Evolutionary conservation across 257 asterid genomes (phyloP).

Genomic region (Nicotiana knightiana): DNA sequence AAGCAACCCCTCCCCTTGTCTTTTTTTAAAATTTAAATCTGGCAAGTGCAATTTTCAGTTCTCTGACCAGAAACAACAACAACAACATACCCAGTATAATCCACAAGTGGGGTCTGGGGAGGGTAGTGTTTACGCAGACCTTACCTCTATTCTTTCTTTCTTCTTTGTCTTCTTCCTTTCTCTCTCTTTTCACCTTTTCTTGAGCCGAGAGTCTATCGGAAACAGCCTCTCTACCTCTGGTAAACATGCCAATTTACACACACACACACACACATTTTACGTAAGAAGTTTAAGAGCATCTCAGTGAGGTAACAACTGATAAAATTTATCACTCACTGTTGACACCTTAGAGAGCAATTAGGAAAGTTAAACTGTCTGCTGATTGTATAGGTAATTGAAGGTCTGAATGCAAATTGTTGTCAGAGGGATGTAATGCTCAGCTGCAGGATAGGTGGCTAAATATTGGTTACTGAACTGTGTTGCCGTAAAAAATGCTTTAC

Average conservation of each 20-base stretch:
- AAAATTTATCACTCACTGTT: background rate
- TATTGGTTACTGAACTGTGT: background rate
- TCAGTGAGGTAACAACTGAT: background rate
- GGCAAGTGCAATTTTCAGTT: background rate
- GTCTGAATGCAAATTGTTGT: background rate
- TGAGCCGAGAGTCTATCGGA: too few species aligned
- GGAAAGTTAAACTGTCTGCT: background rate
- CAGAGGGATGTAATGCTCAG: background rate
- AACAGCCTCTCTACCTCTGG: background rate
- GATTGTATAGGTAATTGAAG: background rate
- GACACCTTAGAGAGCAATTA: background rate
- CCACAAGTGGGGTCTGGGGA: too few species aligned
- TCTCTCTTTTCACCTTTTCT: too few species aligned
- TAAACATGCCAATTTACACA: background rate
- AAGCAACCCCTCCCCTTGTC: background rate
- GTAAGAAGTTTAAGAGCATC: background rate
- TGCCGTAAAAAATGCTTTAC: background rate
- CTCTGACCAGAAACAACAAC: background rate
- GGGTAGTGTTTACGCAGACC: too few species aligned
- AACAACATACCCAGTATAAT: too few species aligned
- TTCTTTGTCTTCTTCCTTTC: too few species aligned
- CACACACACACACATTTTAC: background rate
- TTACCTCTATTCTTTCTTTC: too few species aligned
- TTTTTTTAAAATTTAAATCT: background rate
- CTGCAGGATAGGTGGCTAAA: background rate